These are phyloP conservation scores for Phialophora verrucosa DNA, from an alignment of 2,329 filamentous ascomycete genomes.

Conservation along the genomic window DNA sequence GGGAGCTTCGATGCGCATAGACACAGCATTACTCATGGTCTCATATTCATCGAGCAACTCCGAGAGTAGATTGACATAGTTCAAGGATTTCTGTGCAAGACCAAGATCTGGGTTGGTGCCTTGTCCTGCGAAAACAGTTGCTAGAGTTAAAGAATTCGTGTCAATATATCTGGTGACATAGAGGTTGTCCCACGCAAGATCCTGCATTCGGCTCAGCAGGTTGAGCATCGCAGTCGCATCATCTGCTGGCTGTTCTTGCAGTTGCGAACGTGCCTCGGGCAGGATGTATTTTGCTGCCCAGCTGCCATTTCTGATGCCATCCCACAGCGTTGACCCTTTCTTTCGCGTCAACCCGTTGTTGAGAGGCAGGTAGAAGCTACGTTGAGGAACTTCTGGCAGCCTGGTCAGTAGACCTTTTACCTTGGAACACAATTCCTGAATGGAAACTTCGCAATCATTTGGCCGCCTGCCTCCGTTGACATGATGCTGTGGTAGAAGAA, in stretches of 20 bases:
- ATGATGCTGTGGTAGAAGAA: background rate
- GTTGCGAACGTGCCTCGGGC: conserved; percentile 6
- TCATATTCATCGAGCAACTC: conserved; percentile 15
- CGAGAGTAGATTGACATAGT: conserved; percentile 11
- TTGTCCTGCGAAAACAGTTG: conserved; percentile 4
- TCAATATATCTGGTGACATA: conserved; percentile 14
- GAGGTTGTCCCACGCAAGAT: conserved; percentile 12
- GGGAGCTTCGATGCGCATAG: conserved; percentile 1
- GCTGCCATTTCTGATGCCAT: conserved; percentile 11
- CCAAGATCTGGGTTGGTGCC: conserved; percentile 3
- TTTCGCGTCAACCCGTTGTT: conserved; percentile 1
- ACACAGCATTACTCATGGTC: conserved; percentile 12
- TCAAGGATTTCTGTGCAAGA: conserved; percentile 5
- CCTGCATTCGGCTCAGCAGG: background rate
- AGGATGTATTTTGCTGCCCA: conserved; percentile 14
- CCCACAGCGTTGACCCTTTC: conserved; percentile 11
- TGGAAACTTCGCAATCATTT: too few species aligned
- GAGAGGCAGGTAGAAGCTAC: conserved; percentile 15
- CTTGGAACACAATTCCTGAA: background rate
- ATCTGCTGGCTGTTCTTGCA: conserved; percentile 1
- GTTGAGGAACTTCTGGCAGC: conserved; percentile 9
- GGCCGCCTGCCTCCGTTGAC: background rate
- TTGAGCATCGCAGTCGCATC: conserved; percentile 1
- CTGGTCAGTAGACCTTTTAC: background rate
- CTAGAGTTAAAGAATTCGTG: conserved; percentile 6